Percentiles rank a stretch among this genome's conserved stretches.
phyloP scores from a whole-genome alignment of 805 yeast genomes.

The Teunomyces aglyptinius region DNA sequence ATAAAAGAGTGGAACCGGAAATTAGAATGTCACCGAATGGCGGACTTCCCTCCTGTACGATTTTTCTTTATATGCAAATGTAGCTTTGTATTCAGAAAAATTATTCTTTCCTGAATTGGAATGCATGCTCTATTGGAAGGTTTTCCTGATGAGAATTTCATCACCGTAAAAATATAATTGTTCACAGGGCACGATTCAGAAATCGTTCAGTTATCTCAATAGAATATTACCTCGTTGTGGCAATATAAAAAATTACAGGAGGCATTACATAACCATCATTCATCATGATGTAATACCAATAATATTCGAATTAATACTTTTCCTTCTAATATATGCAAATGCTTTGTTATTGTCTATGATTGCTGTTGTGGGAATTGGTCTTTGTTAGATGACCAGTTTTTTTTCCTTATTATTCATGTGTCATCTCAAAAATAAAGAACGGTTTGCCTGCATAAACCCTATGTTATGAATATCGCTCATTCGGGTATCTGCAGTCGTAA shows the following conservation, averaged over 20 bases:
- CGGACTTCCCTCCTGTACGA: not conserved
- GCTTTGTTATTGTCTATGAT: no score
- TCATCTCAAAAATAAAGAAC: not conserved
- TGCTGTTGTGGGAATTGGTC: not conserved
- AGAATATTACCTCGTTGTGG: not conserved
- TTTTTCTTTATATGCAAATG: not conserved
- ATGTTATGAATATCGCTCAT: not conserved
- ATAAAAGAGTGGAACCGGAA: no score
- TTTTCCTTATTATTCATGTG: not conserved
- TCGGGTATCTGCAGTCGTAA: not conserved
- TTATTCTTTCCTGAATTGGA: not conserved
- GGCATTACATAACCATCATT: no score
- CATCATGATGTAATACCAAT: no score
- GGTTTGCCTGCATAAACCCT: not conserved
- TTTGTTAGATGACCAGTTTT: not conserved
- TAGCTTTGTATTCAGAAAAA: not conserved
- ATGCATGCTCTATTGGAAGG: not conserved
- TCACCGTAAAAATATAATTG: not conserved
- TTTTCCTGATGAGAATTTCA: not conserved
- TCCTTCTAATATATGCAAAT: no score
- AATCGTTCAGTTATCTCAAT: not conserved
- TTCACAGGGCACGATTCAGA: not conserved
- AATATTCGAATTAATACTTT: no score
- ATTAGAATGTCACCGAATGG: not conserved
- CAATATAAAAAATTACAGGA: no score